Evolutionary conservation across 2,329 filamentous ascomycete species (phyloP), one percentile per base, ranked within the genome.

Genomic region (Arthrobotrys sinensis): DNA sequence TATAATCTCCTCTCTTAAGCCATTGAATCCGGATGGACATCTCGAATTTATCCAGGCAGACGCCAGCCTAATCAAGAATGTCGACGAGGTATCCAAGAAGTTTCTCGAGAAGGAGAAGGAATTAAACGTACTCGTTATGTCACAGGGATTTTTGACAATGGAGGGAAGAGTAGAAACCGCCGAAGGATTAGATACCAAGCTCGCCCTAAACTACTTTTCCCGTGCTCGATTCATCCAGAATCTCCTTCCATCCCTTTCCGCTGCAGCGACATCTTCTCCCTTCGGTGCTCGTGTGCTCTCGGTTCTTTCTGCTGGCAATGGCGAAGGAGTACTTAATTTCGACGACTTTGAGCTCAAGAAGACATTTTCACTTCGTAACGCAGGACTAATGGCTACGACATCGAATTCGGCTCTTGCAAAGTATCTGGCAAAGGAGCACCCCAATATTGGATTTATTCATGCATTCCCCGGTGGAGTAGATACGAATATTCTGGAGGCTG

Each of bases 31-130:
- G 0, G 81, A 83, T 0, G 88, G 85, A 1, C 82, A 83, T 12
- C 85, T 87, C 76, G 82, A 83, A 48, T 89, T 89, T 81, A 82
- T 89, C 43, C 84, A 86, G 64, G 84, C 84, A 2, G 88, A 90
- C 55, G 84, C 87, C 50, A 86, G 86, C 2, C 83, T 89, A 1
- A 82, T 90, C 34, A 85, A 84, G 50, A 87, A 86, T 40, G 87
- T 88, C 6, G 88, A 90, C 79, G 81, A 83, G 0, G 84, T 86
- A 0, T 89, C 86, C 72, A 81, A 83, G 6, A 82, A 86, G 38
- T 87, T 90, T 55, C 83, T 83, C 70, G 80, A 79, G 1, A 85
- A 84, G 34, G 87, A 88, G 72, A 80, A 82, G 5, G 82, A 83
- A 21, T 82, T 88, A 64, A 88, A 88, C 75, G 80, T 88, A 0